Percentiles rank a stretch among this genome's conserved stretches.
phyloP scores from a whole-genome alignment of 1,284 basidiomycete genomes.

The Tetrapyrgos nigripes region DNA sequence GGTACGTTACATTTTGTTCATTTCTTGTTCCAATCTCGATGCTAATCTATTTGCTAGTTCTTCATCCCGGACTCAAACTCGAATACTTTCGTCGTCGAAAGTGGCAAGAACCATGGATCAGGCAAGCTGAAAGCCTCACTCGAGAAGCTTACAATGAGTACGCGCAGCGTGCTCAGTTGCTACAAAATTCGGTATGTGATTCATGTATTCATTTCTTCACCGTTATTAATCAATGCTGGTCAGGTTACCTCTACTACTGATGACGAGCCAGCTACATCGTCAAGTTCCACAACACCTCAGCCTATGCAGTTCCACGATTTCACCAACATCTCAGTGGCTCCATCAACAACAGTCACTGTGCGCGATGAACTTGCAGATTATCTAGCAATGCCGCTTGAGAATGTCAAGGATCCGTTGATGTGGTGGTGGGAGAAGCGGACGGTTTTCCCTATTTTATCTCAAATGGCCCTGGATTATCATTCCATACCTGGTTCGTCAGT shows the following conservation, averaged over 20 bases:
- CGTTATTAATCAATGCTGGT: too few relatives aligned
- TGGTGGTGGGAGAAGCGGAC: slow-evolving; percentile 1
- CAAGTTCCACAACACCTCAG: too few relatives aligned
- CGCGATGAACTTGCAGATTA: background rate
- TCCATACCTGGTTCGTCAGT: background rate
- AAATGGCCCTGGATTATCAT: too few relatives aligned
- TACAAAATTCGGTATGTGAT: too few relatives aligned
- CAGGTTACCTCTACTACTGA: too few relatives aligned
- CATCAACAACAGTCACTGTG: background rate
- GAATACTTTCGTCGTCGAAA: background rate
- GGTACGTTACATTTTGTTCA: slow-evolving; percentile 23
- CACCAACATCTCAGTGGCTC: too few relatives aligned
- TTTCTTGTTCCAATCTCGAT: background rate
- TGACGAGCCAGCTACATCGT: too few relatives aligned
- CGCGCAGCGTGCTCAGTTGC: too few relatives aligned
- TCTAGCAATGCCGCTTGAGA: background rate
- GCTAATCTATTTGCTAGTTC: background rate
- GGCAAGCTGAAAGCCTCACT: background rate
- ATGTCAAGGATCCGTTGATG: background rate
- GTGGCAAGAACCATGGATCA: background rate
- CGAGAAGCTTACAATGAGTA: background rate
- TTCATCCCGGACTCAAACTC: background rate
- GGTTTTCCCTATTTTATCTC: background rate
- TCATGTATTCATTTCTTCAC: too few relatives aligned
- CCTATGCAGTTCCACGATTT: too few relatives aligned